phyloP scores from a whole-genome alignment of 495 filamentous ascomycete genomes.

The Xanthoparmelia taractica region DNA sequence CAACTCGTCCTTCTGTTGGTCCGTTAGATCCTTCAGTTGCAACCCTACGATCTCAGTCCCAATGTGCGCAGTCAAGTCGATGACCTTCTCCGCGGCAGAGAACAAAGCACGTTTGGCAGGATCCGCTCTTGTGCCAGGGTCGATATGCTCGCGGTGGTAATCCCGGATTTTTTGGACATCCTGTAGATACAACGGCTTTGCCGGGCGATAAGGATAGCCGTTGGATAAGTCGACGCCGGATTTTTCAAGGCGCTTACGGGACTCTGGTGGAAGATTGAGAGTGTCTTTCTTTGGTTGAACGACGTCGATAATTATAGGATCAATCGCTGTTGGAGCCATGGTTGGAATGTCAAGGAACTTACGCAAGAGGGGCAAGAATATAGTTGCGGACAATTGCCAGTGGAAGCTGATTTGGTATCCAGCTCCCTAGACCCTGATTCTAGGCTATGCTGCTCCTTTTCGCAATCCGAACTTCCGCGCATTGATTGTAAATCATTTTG shows the following conservation, averaged over 20 bases:
- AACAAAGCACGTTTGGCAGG: slow-evolving; percentile 58
- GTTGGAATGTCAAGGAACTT: background rate
- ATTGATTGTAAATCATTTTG: slow-evolving; percentile 8
- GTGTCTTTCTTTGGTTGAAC: slow-evolving; percentile 52
- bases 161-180: slow-evolving; percentile 57
- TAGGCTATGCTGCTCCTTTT: background rate
- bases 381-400: too few relatives aligned
- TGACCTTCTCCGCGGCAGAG: slow-evolving; percentile 57
- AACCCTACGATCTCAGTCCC: slow-evolving; percentile 65
- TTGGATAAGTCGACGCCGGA: slow-evolving; percentile 56
- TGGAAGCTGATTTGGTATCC: too few relatives aligned
- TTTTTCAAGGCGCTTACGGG: slow-evolving; percentile 51
- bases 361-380: too few relatives aligned
- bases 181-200: slow-evolving; percentile 55
- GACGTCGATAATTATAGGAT: slow-evolving; percentile 31
- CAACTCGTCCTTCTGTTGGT: slow-evolving; percentile 63
- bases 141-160: slow-evolving; percentile 49
- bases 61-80: slow-evolving; percentile 57
- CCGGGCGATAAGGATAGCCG: slow-evolving; percentile 61
- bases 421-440: too few relatives aligned
- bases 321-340: slow-evolving; percentile 47
- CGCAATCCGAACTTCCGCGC: background rate
- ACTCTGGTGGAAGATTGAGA: slow-evolving; percentile 46
- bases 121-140: slow-evolving; percentile 58
- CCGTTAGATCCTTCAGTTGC: slow-evolving; percentile 59